Evolutionary conservation across 768 basidiomycete genomes (phyloP).

Genomic region (Panus rudis): DNA sequence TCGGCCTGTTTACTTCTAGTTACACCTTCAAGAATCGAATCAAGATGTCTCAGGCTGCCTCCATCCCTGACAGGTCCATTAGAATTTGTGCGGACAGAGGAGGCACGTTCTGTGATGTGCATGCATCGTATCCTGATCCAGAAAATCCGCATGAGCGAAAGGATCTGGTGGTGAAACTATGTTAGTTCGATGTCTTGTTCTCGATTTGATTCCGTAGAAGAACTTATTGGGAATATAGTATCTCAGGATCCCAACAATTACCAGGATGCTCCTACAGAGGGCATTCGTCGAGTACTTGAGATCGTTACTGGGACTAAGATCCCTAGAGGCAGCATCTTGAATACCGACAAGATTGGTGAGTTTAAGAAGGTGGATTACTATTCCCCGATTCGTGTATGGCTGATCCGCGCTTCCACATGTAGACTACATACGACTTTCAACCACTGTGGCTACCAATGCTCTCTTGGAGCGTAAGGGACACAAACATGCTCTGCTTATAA

Average conservation of each 20-base stretch:
- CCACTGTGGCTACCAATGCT: constrained; percentile 95
- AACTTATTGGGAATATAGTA: constrained; percentile 38
- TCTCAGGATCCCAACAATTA: constrained; percentile 89
- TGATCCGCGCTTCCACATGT: background rate
- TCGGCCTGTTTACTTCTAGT: too few species aligned
- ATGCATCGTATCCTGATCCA: constrained; percentile 79
- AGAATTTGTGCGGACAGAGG: constrained; percentile 85
- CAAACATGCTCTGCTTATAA: constrained; percentile 85
- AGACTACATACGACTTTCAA: constrained; percentile 91
- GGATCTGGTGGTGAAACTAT: constrained; percentile 86
- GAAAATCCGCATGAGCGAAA: constrained; percentile 51
- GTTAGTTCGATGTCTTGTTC: constrained; percentile 33
- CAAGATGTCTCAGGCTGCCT: too few species aligned
- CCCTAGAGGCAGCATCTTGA: constrained; percentile 55
- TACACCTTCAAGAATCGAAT: too few species aligned
- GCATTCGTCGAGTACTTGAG: constrained; percentile 82
- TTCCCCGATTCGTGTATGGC: background rate
- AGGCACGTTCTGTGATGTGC: constrained; percentile 88
- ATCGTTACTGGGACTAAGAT: constrained; percentile 62
- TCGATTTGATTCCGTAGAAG: background rate
- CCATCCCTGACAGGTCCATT: constrained; percentile 66
- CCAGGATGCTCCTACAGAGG: constrained; percentile 89
- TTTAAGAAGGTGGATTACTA: background rate
- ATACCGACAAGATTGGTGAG: constrained; percentile 77
- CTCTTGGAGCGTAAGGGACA: constrained; percentile 92